Conservation (phyloP, 345 rosid species). For the Citrus maxima region DNA sequence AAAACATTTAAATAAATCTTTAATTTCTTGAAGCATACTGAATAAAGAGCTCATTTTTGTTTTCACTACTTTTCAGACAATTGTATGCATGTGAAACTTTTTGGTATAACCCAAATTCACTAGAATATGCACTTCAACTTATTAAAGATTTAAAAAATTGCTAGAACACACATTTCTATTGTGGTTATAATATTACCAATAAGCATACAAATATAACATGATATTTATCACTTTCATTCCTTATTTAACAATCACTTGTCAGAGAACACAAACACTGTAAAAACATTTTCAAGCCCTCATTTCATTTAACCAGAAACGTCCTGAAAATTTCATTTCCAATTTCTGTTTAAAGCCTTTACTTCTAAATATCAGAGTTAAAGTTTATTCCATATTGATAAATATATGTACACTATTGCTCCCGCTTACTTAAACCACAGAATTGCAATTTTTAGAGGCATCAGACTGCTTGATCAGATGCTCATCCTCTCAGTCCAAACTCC, state of each 20-base stretch:
- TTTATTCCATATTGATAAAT: not conserved
- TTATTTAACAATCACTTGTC: not conserved
- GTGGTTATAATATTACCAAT: not conserved
- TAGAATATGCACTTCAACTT: not conserved
- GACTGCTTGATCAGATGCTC: not conserved
- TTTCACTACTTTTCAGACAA: not conserved
- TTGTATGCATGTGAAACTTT: not conserved
- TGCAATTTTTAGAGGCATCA: not conserved
- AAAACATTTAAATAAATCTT: not conserved
- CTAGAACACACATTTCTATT: not conserved
- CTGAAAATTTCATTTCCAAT: not conserved
- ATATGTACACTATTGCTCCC: not conserved
- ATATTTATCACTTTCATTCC: not conserved
- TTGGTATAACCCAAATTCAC: not conserved
- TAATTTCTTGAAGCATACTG: not conserved
- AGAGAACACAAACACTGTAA: not conserved
- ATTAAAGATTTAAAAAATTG: not conserved
- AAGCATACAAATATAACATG: not conserved
- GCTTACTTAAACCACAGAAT: not conserved
- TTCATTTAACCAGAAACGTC: not conserved
- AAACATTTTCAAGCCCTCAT: not conserved
- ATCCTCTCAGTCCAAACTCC: not conserved
- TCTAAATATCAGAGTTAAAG: not conserved
- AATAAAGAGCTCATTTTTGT: not conserved
- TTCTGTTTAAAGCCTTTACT: not conserved